phyloP scores from a whole-genome alignment of 1,284 basidiomycete species.

The Apiotrichum veenhuisii region DNA sequence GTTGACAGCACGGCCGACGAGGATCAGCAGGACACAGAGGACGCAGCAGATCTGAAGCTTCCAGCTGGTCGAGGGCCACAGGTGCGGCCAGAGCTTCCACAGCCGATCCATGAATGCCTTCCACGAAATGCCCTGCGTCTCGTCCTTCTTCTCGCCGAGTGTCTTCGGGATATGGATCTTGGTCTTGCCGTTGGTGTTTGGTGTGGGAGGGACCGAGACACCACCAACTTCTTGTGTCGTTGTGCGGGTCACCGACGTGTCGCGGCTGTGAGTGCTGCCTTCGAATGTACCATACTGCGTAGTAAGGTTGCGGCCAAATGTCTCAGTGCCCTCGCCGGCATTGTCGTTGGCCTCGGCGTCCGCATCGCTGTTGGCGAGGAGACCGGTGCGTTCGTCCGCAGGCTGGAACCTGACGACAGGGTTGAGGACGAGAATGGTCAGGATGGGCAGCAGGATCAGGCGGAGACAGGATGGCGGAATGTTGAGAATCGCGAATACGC shows the following conservation, averaged over 20 bases:
- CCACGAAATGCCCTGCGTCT: constrained; percentile 26
- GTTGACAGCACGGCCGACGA: constrained; percentile 29
- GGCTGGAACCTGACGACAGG: constrained; percentile 36
- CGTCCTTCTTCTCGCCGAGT: constrained; percentile 36
- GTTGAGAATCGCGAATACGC: constrained; percentile 33
- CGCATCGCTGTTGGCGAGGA: constrained; percentile 23
- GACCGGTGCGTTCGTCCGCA: constrained; percentile 33
- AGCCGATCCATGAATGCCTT: constrained; percentile 32
- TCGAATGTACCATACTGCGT: constrained; percentile 35
- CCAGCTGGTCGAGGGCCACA: constrained; percentile 43
- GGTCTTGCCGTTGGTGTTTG: neutral
- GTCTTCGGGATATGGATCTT: constrained; percentile 38
- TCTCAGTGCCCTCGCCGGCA: neutral
- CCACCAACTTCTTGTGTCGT: neutral
- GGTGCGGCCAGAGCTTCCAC: constrained; percentile 33
- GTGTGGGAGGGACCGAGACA: neutral
- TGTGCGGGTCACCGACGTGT: constrained; percentile 1
- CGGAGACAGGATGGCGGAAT: constrained; percentile 35
- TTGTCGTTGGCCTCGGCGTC: constrained; percentile 9
- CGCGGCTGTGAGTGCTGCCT: constrained; percentile 10
- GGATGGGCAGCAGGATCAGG: constrained; percentile 31
- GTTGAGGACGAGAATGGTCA: constrained; percentile 29
- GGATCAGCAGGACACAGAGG: constrained; percentile 29
- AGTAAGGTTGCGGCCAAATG: neutral
- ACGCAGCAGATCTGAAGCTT: constrained; percentile 35